phyloP scores from a whole-genome alignment of 2,329 filamentous ascomycete species.

The Hypoxylon sp. region DNA sequence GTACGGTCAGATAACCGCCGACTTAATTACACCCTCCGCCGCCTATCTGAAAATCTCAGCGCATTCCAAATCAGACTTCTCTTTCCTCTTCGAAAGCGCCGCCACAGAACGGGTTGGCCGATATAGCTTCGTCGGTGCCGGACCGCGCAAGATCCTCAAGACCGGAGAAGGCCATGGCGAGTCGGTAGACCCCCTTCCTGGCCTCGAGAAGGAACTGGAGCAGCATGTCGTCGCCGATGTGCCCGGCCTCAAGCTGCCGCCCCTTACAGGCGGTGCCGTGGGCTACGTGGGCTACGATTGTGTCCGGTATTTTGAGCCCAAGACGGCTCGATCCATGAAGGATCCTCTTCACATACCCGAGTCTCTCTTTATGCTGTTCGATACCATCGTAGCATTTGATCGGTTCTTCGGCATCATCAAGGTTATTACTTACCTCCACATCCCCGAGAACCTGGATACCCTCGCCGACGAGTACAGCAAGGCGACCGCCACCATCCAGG shows the following conservation, averaged over 20 bases:
- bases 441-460: conserved; percentile 63
- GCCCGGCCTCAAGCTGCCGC: conserved; percentile 82
- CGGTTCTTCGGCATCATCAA: conserved; percentile 93
- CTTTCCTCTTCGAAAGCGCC: conserved; percentile 95
- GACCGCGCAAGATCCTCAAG: conserved; percentile 79
- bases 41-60: conserved; percentile 92
- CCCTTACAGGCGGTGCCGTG: conserved; percentile 89
- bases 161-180: conserved; percentile 89
- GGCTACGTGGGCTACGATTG: conserved; percentile 98
- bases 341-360: conserved; percentile 91
- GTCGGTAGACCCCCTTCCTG: conserved; percentile 82
- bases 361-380: conserved; percentile 95
- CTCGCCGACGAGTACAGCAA: conserved; percentile 75
- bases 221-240: conserved; percentile 82
- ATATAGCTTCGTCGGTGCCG: conserved; percentile 93
- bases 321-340: conserved; percentile 87
- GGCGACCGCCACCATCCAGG: conserved; percentile 69
- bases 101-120: conserved; percentile 92
- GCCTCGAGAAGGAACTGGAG: conserved; percentile 81
- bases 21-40: conserved; percentile 91
- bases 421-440: conserved; percentile 87
- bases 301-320: conserved; percentile 96
- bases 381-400: conserved; percentile 93
- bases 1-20: conserved; percentile 85
- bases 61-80: conserved; percentile 77